Percentiles rank a stretch among this genome's conserved stretches.
phyloP scores from a whole-genome alignment of 169 alveolate species.

The Sarcocystis neurona region DNA sequence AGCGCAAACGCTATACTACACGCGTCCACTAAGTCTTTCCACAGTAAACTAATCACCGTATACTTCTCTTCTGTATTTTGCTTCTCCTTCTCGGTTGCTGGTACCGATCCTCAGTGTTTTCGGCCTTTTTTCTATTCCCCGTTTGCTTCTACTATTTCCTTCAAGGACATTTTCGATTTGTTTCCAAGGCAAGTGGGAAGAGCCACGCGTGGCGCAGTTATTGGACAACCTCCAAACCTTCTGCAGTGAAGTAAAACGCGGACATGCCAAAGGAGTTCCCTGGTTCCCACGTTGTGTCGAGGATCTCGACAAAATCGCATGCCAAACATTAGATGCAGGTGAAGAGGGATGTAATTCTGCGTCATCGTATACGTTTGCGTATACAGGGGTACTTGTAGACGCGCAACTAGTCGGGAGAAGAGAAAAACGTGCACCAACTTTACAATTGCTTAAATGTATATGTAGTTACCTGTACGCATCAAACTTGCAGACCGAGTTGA shows the following conservation, averaged over 20 bases:
- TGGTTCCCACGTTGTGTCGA: conserved; percentile 65
- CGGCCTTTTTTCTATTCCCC: background rate
- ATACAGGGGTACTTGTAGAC: background rate
- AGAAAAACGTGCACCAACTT: background rate
- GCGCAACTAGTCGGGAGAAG: background rate
- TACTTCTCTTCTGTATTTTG: too few relatives aligned
- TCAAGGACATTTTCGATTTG: conserved; percentile 45
- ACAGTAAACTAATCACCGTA: too few relatives aligned
- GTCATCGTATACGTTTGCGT: background rate
- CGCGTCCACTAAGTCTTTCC: too few relatives aligned
- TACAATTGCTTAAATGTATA: background rate
- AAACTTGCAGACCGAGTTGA: background rate
- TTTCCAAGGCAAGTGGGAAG: conserved; percentile 53
- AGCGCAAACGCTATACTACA: too few relatives aligned
- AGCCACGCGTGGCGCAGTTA: background rate
- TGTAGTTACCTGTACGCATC: background rate
- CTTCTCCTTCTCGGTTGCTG: background rate
- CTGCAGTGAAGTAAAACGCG: background rate
- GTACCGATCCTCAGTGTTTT: background rate
- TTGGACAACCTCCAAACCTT: conserved; percentile 13
- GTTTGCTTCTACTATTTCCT: background rate
- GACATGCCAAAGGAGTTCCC: conserved; percentile 37
- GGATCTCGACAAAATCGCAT: conserved; percentile 63
- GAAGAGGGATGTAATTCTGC: background rate
- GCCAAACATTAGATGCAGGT: conserved; percentile 50